Conservation (phyloP, 106 monocot species). For the Iris macrosiphon region DNA sequence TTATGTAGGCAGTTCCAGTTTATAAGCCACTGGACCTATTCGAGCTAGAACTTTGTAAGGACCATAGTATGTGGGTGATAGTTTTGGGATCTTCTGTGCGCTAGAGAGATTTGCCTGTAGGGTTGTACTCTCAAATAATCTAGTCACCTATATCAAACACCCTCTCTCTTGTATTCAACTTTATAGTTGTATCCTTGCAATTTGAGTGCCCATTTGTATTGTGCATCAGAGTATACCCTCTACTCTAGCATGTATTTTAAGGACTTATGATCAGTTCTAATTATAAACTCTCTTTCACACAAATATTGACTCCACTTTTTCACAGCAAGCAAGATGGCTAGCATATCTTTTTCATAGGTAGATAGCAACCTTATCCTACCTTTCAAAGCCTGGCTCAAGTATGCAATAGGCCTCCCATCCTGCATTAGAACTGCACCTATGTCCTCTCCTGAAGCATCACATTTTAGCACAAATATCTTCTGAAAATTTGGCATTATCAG, state of each 20-base stretch:
- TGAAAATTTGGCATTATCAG: slow-evolving; percentile 14
- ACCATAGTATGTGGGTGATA: no score
- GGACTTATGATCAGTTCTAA: slow-evolving; percentile 16
- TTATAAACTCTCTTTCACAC: not conserved
- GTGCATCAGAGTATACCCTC: not conserved
- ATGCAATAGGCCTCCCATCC: not conserved
- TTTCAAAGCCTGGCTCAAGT: not conserved
- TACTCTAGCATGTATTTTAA: not conserved
- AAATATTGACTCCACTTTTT: slow-evolving; percentile 12
- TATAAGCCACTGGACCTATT: no score
- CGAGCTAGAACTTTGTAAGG: no score
- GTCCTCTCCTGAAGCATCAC: slow-evolving; percentile 13
- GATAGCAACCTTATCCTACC: not conserved
- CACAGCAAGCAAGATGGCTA: not conserved
- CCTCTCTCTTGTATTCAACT: not conserved
- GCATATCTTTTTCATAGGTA: slow-evolving; percentile 17
- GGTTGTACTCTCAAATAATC: no score
- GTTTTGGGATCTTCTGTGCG: no score
- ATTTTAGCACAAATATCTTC: slow-evolving; percentile 1
- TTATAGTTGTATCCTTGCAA: not conserved
- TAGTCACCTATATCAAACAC: no score
- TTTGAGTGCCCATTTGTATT: not conserved
- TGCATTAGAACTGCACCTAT: slow-evolving; percentile 4
- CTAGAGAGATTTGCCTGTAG: no score
- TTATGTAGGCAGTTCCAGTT: no score